phyloP scores from a whole-genome alignment of 495 filamentous ascomycete genomes.

The Hypomontagnella submonticulosa region DNA sequence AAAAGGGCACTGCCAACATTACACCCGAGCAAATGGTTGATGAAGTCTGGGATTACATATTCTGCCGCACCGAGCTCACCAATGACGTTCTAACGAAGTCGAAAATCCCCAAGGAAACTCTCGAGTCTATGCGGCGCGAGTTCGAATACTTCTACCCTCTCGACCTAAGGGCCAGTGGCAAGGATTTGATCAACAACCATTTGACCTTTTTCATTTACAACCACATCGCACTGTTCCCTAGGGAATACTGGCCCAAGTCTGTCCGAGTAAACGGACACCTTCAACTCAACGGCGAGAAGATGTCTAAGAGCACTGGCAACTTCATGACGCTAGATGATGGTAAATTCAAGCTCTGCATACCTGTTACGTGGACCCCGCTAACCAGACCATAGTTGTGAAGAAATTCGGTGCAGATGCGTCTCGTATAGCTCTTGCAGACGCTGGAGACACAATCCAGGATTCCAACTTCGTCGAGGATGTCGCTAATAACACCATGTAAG shows the following conservation, averaged over 20 bases:
- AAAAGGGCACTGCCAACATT: constrained; percentile 71
- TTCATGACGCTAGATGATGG: constrained; percentile 88
- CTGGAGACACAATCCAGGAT: constrained; percentile 92
- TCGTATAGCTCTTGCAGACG: constrained; percentile 91
- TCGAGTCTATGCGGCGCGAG: constrained; percentile 83
- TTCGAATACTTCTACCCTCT: constrained; percentile 98
- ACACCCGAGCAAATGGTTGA: constrained; percentile 91
- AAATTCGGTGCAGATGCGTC: constrained; percentile 97
- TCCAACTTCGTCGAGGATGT: constrained; percentile 98
- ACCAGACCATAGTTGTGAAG: constrained; percentile 63
- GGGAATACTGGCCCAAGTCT: constrained; percentile 85
- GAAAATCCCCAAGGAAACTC: constrained; percentile 73
- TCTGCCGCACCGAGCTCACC: constrained; percentile 69
- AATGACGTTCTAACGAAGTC: constrained; percentile 68
- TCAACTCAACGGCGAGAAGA: constrained; percentile 94
- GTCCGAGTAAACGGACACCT: constrained; percentile 92
- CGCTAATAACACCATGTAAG: constrained; percentile 81
- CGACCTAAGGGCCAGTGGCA: constrained; percentile 84
- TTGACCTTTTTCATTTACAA: constrained; percentile 97
- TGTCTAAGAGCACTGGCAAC: constrained; percentile 95
- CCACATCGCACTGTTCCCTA: constrained; percentile 87
- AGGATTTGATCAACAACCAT: constrained; percentile 87
- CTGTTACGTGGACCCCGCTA: background rate
- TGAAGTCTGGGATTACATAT: constrained; percentile 96
- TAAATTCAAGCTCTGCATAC: constrained; percentile 5